Base-by-base conservation (phyloP, 2,329 filamentous ascomycete species). In the Fusarium sp. region DNA sequence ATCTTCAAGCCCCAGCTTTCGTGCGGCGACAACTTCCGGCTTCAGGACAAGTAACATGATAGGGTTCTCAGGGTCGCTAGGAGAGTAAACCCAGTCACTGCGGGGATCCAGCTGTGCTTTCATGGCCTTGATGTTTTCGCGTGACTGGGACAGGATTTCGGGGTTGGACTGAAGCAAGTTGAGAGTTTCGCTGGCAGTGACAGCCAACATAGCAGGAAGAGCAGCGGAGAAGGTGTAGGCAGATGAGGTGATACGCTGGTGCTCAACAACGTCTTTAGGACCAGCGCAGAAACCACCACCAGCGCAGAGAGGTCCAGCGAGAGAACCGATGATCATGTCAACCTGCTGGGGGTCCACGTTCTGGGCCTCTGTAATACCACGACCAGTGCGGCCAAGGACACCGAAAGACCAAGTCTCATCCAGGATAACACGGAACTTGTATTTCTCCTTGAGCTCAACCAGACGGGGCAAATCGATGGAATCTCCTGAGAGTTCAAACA, bases 391-490 rank as follows among this genome's bases (percentile, higher is more conserved):
- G 49, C 96, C 96, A 7, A 99, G 87, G 20, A 98, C 92, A 65
- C 95, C 97, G 78, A 98, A 99, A 2, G 94, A 98, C 91, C 93
- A 97, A 3, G 94, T 97, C 84, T 99, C 96, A 79, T 99, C 96
- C 40, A 99, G 90, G 71, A 98, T 97, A 60, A 99, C 88, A 75
- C 96, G 94, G 84, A 98, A 99, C 83, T 98, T 99, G 87, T 98
- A 98, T 79, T 92, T 93, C 73, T 94, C 90, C 82, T 98, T 98
- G 73, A 99, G 86, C 79, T 97, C 95, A 69, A 98, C 92, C 74
- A 99, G 88, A 78, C 91, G 94, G 4, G 94, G 95, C 67, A 99
- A 83, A 78, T 98, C 88, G 24, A 91, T 89, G 75, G 91, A 89
- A 78, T 98, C 95, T 54, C 96, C 96, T 24, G 92, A 88, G 59